These are phyloP conservation scores for Glycine soja DNA, from an alignment of 306 rosid genomes.

Conservation along the genomic window DNA sequence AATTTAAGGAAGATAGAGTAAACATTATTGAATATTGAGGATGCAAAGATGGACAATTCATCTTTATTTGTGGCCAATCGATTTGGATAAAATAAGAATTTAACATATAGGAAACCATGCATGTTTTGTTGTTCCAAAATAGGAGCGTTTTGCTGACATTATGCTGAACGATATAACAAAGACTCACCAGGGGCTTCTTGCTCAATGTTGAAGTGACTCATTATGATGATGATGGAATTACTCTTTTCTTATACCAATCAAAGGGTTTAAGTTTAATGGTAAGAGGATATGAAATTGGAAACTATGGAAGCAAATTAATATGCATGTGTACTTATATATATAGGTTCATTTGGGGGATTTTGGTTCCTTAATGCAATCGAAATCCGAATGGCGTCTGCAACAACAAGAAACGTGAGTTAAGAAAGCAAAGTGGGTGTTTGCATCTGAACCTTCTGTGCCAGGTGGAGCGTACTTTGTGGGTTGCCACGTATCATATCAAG, in stretches of 20 bases:
- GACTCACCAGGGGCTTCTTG: constrained; percentile 49
- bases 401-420: not conserved
- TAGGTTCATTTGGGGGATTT: not conserved
- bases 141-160: not conserved
- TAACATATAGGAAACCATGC: not conserved
- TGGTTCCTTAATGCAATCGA: constrained; percentile 18
- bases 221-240: constrained; percentile 6
- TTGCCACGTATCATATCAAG: not conserved
- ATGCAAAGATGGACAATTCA: constrained; percentile 4
- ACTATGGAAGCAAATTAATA: not conserved
- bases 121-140: not conserved
- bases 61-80: not conserved
- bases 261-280: not conserved
- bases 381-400: not conserved
- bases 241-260: not conserved
- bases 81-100: not conserved
- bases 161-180: not conserved
- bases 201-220: constrained; percentile 44
- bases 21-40: not conserved
- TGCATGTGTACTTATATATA: constrained; percentile 29
- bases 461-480: not conserved
- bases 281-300: not conserved
- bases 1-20: no score
- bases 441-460: not conserved
- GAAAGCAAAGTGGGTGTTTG: not conserved